phyloP scores from a whole-genome alignment of 2,329 filamentous ascomycete species.

The Neofusicoccum laricinum region DNA sequence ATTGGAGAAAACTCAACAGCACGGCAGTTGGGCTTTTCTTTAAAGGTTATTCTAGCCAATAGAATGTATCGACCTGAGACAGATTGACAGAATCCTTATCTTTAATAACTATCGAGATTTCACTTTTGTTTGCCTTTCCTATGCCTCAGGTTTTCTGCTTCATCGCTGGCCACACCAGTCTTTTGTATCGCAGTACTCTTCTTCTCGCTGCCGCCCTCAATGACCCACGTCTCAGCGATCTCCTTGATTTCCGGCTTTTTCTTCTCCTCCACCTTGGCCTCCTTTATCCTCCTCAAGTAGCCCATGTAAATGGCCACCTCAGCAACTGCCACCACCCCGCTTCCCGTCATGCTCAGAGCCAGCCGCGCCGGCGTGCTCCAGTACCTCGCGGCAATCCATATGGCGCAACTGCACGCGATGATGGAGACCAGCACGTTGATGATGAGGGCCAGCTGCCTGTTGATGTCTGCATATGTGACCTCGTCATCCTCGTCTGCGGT shows the following conservation, averaged over 20 bases:
- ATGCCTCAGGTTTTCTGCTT: background rate
- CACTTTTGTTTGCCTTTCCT: background rate
- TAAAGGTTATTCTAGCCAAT: too few relatives aligned
- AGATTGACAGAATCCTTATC: background rate
- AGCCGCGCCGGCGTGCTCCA: conserved; percentile 71
- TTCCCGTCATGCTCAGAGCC: conserved; percentile 68
- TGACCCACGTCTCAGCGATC: conserved; percentile 69
- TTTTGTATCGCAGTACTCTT: background rate
- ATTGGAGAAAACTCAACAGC: too few relatives aligned
- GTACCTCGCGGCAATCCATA: conserved; percentile 76
- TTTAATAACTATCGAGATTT: background rate
- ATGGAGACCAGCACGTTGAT: conserved; percentile 89
- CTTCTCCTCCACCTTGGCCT: conserved; percentile 64
- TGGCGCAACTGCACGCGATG: conserved; percentile 69
- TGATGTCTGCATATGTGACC: conserved; percentile 67
- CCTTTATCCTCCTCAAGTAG: conserved; percentile 68
- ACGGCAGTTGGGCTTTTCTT: too few relatives aligned
- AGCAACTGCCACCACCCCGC: conserved; percentile 66
- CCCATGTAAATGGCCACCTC: conserved; percentile 76
- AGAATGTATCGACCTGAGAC: background rate
- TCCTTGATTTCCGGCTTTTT: conserved; percentile 64
- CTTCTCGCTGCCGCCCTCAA: conserved; percentile 27
- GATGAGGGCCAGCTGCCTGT: conserved; percentile 79
- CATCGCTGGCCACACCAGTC: background rate
- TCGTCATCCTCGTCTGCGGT: conserved; percentile 55